These are phyloP conservation scores for Metroxylon sagu DNA, from an alignment of 176 grass and related monocot genomes.

Conservation along the genomic window DNA sequence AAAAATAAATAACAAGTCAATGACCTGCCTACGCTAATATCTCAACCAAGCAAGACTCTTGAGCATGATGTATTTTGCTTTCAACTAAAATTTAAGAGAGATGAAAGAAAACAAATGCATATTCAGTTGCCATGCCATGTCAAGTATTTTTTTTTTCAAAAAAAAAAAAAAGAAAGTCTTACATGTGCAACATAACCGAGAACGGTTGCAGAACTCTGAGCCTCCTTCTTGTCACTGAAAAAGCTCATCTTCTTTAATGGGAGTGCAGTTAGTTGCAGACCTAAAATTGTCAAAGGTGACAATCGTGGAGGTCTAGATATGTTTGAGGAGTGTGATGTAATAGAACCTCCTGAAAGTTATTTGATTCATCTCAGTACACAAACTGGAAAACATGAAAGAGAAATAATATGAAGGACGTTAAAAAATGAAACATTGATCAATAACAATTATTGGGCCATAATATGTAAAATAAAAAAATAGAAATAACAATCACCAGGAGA, in stretches of 20 bases:
- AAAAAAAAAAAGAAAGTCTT: slow-evolving; percentile 10
- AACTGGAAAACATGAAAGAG: too few species aligned
- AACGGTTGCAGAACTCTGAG: slow-evolving; percentile 55
- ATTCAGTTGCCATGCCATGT: too few species aligned
- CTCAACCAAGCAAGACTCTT: background rate
- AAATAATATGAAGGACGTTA: too few species aligned
- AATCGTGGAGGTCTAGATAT: slow-evolving; percentile 27
- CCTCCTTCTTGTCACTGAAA: slow-evolving; percentile 73
- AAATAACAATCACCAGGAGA: too few species aligned
- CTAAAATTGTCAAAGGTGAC: slow-evolving; percentile 3
- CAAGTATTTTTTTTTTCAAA: too few species aligned
- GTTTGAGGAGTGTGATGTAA: slow-evolving; percentile 28
- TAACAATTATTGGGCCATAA: too few species aligned
- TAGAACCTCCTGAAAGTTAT: slow-evolving; percentile 36
- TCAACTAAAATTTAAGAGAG: too few species aligned
- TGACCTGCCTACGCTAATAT: background rate
- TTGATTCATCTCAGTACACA: too few species aligned
- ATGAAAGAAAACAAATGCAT: too few species aligned
- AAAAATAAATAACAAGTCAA: slow-evolving; percentile 3
- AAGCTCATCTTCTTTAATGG: slow-evolving; percentile 54
- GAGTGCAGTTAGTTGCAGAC: slow-evolving; percentile 47
- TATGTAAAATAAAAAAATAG: too few species aligned
- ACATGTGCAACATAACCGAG: slow-evolving; percentile 86
- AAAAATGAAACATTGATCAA: too few species aligned
- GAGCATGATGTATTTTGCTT: too few species aligned